Base-by-base conservation (phyloP, 208 protist species). In the Phytomonas sp. region DNA sequence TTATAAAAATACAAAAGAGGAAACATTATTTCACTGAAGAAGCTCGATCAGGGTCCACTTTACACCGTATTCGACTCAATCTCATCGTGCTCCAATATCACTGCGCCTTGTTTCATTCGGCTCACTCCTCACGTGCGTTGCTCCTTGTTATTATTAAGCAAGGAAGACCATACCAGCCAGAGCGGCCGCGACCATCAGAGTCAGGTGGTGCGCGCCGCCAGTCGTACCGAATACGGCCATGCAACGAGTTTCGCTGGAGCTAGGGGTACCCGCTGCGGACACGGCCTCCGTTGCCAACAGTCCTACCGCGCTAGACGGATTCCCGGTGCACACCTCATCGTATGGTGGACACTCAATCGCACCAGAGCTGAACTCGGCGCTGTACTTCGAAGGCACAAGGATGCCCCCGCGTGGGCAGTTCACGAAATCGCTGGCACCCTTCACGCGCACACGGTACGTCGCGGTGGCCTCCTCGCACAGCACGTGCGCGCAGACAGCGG, bases 271-370 rank as follows among this genome's bases (percentile, higher is more conserved):
- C 33, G 33, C 33, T 34, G 33, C 6, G 33, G 1, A 6, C 33
- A 34, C 33, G 33, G 33, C 33, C 6, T 34, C 33, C 4, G 33
- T 34, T 34, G 33, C 33, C 33, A 34, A 6, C 33, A 34, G n/a
- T n/a, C n/a, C n/a, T n/a, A n/a, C n/a, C n/a, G n/a, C n/a, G n/a
- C n/a, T n/a, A n/a, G n/a, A n/a, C n/a, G n/a, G n/a, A n/a, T 71
- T 65, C 15, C 46, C 63, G 33, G 65, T 60, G 75, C 84, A 90
- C 67, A 90, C 76, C 15, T 84, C 75, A 0, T 65, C 36, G 33
- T 76, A 78, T 23, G 73, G 73, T 0, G 79, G 78, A 51, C 84
- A 90, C n/a, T 36, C 34, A 36, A 87, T 73, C 6, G 28, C 20
- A 17, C 84, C 79, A 29, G 56, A 62, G 7, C 43, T 66, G 26